Conservation (phyloP, 2,329 filamentous ascomycete genomes). For the Aspergillus puulaauensis region DNA sequence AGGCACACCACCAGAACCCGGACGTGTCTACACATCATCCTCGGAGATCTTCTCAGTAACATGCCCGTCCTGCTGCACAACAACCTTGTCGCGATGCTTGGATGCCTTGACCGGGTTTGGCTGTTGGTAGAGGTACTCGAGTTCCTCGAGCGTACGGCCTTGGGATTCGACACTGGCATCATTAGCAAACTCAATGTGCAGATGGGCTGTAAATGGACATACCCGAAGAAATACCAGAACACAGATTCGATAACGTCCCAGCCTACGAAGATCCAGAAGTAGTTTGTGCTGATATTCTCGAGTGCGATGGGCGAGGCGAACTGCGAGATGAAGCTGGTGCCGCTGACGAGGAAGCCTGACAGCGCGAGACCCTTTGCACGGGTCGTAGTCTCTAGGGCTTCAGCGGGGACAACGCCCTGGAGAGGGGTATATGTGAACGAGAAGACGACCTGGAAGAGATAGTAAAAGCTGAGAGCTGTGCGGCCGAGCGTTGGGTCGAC, state of each 20-base stretch:
- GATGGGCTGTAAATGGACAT: too few relatives aligned
- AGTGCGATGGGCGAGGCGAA: slow-evolving; percentile 51
- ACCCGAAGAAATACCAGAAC: slow-evolving; percentile 50
- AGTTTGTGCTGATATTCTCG: slow-evolving; percentile 39
- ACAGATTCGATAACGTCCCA: slow-evolving; percentile 48
- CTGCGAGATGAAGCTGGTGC: slow-evolving; percentile 51
- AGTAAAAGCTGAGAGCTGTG: slow-evolving; percentile 50
- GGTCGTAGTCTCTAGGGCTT: slow-evolving; percentile 51
- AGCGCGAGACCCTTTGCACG: slow-evolving; percentile 50
- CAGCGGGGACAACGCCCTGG: slow-evolving; percentile 49
- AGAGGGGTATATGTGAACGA: slow-evolving; percentile 54
- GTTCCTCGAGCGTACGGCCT: slow-evolving; percentile 51
- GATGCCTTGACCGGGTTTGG: slow-evolving; percentile 53
- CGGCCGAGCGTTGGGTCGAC: slow-evolving; percentile 41
- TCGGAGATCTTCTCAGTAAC: slow-evolving; percentile 49
- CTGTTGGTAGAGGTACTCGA: slow-evolving; percentile 53
- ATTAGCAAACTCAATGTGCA: too few relatives aligned
- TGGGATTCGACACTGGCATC: slow-evolving; percentile 25
- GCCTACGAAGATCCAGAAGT: slow-evolving; percentile 49
- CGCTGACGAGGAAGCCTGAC: slow-evolving; percentile 47
- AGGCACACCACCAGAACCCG: too few relatives aligned
- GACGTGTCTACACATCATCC: neutral
- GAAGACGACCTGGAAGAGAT: slow-evolving; percentile 52
- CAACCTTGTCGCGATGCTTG: slow-evolving; percentile 45
- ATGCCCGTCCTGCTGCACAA: slow-evolving; percentile 47